Base-by-base conservation (phyloP, 495 filamentous ascomycete genomes). In the Xylaria sp. region DNA sequence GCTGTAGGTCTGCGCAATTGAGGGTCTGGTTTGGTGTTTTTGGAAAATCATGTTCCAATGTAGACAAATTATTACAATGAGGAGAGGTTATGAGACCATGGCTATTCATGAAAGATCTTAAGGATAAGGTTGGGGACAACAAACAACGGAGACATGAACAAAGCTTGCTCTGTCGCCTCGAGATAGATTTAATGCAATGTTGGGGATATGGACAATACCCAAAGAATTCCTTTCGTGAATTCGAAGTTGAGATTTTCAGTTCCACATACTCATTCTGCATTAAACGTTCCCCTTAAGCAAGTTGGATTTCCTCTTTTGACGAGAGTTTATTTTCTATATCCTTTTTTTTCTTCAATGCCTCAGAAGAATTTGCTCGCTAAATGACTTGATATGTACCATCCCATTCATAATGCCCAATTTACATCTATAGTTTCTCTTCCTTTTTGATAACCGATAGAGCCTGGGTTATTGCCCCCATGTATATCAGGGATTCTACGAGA, bases 81-180 rank as follows among this genome's bases (percentile, higher is more conserved):
- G 19, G 43, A 46, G 29, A 5, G 33, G 29, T 8, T 66, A 52
- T 37, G 62, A 66, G 62, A 52, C 9, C 40, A 64, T 35, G 61
- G 24, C 8, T 9, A 33, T 48, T 48, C 43, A 64, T 31, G 61
- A 37, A 24, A 31, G 14, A 66, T 37, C 19, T 26, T n/a, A 26
- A 31, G 40, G 17, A 63, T 46, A n/a, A 9, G 24, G 40, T 46
- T 55, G 8, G 24, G 52, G 26, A 55, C 26, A 31, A 31, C 5
- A 55, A 31, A 31, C 29, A 29, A 3, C 3, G 52, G 52, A 55
- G 52, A 15, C 26, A 31, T 52, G 52, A 14, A n/a, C 11, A 12
- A 29, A 14, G 21, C 26, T 29, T 55, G 24, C 50, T 55, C 11
- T 5, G 12, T 29, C 17, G 5, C 24, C 12, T 31, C 52, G 52